phyloP scores from a whole-genome alignment of 805 yeast species.

The Lipomyces starkeyi region DNA sequence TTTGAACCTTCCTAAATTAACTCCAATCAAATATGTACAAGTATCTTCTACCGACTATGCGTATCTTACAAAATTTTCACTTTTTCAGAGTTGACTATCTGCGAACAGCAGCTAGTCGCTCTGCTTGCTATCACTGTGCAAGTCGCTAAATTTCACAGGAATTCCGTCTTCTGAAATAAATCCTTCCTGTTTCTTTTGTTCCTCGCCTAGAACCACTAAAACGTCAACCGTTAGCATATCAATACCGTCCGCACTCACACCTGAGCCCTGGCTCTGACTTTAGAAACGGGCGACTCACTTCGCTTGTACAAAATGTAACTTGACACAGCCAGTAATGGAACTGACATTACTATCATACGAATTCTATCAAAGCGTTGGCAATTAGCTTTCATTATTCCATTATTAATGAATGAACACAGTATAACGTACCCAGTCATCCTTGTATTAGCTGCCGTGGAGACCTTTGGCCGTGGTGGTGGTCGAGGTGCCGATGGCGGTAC shows the following conservation, averaged over 20 bases:
- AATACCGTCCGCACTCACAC: neutral
- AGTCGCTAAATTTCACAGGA: conserved; percentile 18
- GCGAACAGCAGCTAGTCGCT: neutral
- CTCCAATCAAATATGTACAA: neutral
- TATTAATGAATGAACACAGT: neutral
- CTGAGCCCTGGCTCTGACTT: neutral
- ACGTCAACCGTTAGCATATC: neutral
- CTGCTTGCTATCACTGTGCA: conserved; percentile 19
- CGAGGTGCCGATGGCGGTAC: conserved; percentile 15
- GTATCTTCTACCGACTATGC: neutral
- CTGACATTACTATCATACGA: conserved; percentile 33
- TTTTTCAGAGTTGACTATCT: neutral
- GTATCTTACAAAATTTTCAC: neutral
- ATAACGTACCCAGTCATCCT: conserved; percentile 2
- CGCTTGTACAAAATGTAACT: conserved; percentile 30
- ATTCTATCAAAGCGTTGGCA: conserved; percentile 11
- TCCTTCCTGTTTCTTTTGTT: conserved; percentile 29
- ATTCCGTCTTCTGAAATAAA: conserved; percentile 31
- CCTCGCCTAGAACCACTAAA: conserved; percentile 32
- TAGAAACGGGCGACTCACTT: conserved; percentile 13
- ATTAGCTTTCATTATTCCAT: conserved; percentile 11
- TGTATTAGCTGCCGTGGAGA: neutral
- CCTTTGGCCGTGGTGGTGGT: neutral
- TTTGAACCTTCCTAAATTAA: neutral
- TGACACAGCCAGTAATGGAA: conserved; percentile 30